Base-by-base conservation (phyloP, 1,284 basidiomycete species). In the Inonotus obliquus region DNA sequence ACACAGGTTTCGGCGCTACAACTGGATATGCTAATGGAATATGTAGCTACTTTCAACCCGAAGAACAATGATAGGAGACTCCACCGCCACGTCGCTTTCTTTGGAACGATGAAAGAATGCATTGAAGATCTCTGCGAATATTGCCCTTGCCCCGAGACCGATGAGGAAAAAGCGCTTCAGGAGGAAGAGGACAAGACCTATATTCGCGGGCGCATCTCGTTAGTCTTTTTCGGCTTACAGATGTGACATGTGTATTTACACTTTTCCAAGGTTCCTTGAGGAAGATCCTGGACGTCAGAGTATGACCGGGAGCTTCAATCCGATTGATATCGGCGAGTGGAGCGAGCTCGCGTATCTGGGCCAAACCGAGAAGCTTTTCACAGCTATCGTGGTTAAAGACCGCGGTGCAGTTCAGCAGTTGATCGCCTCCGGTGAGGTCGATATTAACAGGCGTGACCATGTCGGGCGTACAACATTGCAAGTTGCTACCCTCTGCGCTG, bases 271-370 rank as follows among this genome's bases (percentile, higher is more conserved):
- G 37, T 84, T 84, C 69, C 79, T 85, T 37, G 70, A 81, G 65
- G 81, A 84, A 56, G 78, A 85, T 64, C 82, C 83, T 0, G 83
- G 83, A 0, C 80, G 83, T 17, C 83, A 86, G 68, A 80, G 74
- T 54, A 79, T 85, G 38, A 79, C 83, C 0, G 84, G 84, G 2
- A 83, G 81, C 65, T 86, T 86, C 75, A 81, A 83, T 57, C 84
- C 84, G 0, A 84, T 85, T 64, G 83, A 86, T 65, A 80, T 79
- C n/a, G 83, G 82, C 9, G 83, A 85, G 73, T 86, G 84, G 84
- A 78, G 78, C 57, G 81, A 76, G 45, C 80, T 82, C 61, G 81
- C 80, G 2, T 86, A 85, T 69, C 75, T 84, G 65, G 80, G 79
- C 2, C 75, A 76, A 14, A 77, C 76, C 0, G 79, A 81, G 64